Conservation (phyloP, 2,329 filamentous ascomycete genomes). For the Colletotrichum sp. region DNA sequence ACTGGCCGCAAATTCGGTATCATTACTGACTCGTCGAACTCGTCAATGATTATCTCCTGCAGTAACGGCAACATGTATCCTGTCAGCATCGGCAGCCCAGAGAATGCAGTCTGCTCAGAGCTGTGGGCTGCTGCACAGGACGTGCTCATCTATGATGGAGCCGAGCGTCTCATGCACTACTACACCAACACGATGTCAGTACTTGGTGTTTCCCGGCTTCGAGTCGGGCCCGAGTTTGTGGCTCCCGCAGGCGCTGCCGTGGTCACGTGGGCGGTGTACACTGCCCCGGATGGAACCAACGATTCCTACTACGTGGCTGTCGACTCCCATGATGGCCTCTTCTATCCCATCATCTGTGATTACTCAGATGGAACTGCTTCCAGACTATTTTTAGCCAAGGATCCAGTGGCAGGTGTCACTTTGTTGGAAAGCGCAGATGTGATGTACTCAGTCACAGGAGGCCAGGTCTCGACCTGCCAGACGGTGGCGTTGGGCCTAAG, state of each 20-base stretch:
- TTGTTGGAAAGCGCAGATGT: constrained; percentile 27
- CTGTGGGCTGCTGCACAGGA: constrained; percentile 26
- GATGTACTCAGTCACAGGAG: constrained; percentile 30
- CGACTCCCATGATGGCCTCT: constrained; percentile 25
- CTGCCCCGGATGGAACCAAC: background rate
- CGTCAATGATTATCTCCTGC: constrained; percentile 32
- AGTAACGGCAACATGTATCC: constrained; percentile 39
- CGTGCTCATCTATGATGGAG: constrained; percentile 27
- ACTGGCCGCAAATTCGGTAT: constrained; percentile 23
- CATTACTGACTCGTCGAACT: constrained; percentile 22
- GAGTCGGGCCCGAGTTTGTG: constrained; percentile 22
- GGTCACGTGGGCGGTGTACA: constrained; percentile 23
- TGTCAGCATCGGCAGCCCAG: constrained; percentile 22
- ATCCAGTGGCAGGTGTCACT: constrained; percentile 25
- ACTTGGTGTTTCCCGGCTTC: constrained; percentile 34
- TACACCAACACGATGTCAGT: constrained; percentile 35
- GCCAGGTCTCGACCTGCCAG: constrained; percentile 21
- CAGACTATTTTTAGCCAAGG: constrained; percentile 31
- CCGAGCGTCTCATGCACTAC: constrained; percentile 34
- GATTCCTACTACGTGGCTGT: constrained; percentile 24
- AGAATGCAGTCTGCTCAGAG: constrained; percentile 24
- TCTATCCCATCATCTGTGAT: constrained; percentile 34
- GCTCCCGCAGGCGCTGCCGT: constrained; percentile 23
- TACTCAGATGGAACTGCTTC: constrained; percentile 24
- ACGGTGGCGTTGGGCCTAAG: background rate